Percentiles rank a stretch among this genome's conserved stretches.
These are phyloP conservation scores for Fusarium sp. DNA, from an alignment of 2,329 filamentous ascomycete species.

Conservation along the genomic window DNA sequence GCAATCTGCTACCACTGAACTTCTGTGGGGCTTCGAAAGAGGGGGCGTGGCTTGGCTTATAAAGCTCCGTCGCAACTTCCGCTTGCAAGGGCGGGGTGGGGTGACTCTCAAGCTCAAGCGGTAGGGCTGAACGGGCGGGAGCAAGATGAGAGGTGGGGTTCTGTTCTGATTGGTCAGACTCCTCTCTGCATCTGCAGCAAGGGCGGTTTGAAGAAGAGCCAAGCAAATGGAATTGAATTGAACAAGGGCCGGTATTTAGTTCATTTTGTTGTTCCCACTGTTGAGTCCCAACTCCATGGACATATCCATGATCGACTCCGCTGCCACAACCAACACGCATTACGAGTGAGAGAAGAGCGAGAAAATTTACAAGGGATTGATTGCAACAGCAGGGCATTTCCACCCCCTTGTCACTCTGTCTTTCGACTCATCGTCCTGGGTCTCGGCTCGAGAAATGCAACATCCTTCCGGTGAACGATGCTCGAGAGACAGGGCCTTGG, in stretches of 20 bases:
- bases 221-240: not conserved
- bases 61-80: not conserved
- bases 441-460: conserved; percentile 16
- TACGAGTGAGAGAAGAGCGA: not conserved
- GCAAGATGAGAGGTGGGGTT: conserved; percentile 33
- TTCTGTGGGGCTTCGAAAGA: conserved; percentile 16
- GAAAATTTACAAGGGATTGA: not conserved
- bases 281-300: conserved; percentile 15
- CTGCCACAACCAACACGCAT: not conserved
- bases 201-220: not conserved
- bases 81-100: conserved; percentile 8
- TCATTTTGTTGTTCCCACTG: conserved; percentile 1
- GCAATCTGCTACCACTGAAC: not conserved
- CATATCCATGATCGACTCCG: conserved; percentile 12
- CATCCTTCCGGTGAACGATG: conserved; percentile 23
- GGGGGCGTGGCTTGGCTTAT: conserved; percentile 23
- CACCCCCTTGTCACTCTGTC: conserved; percentile 5
- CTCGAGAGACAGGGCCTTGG: conserved; percentile 18
- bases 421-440: not conserved
- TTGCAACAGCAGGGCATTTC: not conserved
- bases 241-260: not conserved
- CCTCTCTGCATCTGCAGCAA: conserved; percentile 7
- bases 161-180: conserved; percentile 17
- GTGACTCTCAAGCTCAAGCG: conserved; percentile 2
- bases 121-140: conserved; percentile 45